A percentile compares a stretch with the other conserved stretches of the same genome.
phyloP scores from a whole-genome alignment of 2,329 filamentous ascomycete species.

The Colletotrichum zoysiae region DNA sequence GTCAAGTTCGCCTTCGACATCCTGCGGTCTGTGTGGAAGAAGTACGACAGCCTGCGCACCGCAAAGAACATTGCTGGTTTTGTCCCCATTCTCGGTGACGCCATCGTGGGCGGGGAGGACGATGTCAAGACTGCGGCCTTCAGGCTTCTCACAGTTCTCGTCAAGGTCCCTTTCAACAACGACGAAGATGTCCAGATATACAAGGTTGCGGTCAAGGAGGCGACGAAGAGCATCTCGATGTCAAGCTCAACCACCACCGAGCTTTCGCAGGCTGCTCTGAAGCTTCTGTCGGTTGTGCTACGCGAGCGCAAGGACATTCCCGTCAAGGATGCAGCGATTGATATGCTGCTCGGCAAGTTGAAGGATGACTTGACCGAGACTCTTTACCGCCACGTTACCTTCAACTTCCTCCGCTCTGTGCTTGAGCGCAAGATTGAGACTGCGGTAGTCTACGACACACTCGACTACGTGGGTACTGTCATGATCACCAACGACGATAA shows the following conservation, averaged over 20 bases:
- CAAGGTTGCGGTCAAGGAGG: conserved; percentile 86
- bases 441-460: conserved; percentile 87
- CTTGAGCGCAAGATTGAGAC: conserved; percentile 88
- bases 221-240: conserved; percentile 82
- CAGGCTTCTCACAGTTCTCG: conserved; percentile 84
- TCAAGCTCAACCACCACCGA: conserved; percentile 85
- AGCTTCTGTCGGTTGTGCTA: conserved; percentile 86
- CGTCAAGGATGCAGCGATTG: conserved; percentile 84
- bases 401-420: conserved; percentile 91
- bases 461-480: conserved; percentile 89
- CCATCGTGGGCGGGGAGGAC: conserved; percentile 85
- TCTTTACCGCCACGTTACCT: conserved; percentile 90
- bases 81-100: conserved; percentile 88
- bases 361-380: conserved; percentile 93
- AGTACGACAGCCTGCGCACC: conserved; percentile 84
- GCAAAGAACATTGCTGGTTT: conserved; percentile 86
- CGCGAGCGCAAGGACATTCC: conserved; percentile 82
- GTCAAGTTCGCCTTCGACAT: conserved; percentile 90
- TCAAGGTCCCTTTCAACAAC: conserved; percentile 83
- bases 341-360: conserved; percentile 84
- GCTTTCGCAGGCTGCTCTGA: conserved; percentile 87
- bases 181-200: conserved; percentile 74
- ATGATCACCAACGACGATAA: conserved; percentile 98
- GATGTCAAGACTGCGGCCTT: conserved; percentile 93
- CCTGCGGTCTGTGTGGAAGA: conserved; percentile 85